Base-by-base conservation (phyloP, 2,329 filamentous ascomycete genomes). In the Periglandula ipomoeae region DNA sequence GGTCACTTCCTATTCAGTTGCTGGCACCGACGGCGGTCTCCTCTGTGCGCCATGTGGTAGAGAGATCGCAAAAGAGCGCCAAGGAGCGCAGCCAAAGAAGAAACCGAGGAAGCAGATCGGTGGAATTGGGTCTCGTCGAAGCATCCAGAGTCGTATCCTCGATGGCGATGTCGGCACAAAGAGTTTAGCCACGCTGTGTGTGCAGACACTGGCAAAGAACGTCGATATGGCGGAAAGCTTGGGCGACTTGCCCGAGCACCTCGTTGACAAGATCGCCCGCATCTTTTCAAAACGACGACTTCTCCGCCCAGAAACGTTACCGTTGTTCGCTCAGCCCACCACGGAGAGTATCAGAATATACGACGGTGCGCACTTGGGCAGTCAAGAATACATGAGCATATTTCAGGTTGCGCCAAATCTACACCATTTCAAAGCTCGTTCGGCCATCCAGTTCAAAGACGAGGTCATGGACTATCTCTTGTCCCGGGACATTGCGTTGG, bases 391-490 rank as follows among this genome's bases (percentile, higher is more conserved):
- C 55, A 77, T 87, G 43, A 79, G 83, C 54, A 87, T 95, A 38
- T 89, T 96, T 53, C 84, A 89, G 46, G 75, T 81, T 3, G 82
- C 86, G 50, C 81, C 87, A 0, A 74, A 73, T 5, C 70, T 95
- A 47, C 80, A 80, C 57, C 76, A 76, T 39, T 73, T 96, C 49
- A 85, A 89, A 55, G 70, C 95, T 10, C 82, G 85, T 44, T 91
- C 90, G 59, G 88, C 84, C n/a, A 87, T 93, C 44, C 90, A 95
- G 61, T 85, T 96, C 73, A 95, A 95, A 65, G 86, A 96, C 59
- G 74, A 75, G 35, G 85, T 89, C 38, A 76, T 96, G 65, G 79
- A 88, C 46, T 95, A 91, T 63, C 78, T 96, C 59, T 72, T 87
- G 19, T 81, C 82, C 48, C 85, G 87, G 43, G 76, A 85, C 44